Base-by-base conservation (phyloP, 2,329 filamentous ascomycete genomes). In the Botrytis elliptica region DNA sequence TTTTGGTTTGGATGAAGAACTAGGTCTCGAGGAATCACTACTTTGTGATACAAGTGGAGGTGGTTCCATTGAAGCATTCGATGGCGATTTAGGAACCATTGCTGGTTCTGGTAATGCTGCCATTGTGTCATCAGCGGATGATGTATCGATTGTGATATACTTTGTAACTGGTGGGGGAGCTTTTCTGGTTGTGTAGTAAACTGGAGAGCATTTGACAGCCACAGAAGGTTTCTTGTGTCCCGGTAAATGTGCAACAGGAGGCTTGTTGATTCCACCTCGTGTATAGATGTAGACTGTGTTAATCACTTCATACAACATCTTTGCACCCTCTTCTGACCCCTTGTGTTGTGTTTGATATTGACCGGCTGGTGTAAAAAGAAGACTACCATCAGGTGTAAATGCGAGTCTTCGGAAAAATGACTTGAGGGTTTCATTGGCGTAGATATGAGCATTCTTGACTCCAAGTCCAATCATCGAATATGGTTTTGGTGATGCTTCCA, bases 201-300 rank as follows among this genome's bases (percentile, higher is more conserved):
- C 84, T 0, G 96, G 96, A 22, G 95, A 99, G 81, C 96, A 99
- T 80, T 93, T 93, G 74, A 99, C 93, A 1, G 95, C 96, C 18
- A 99, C 93, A 0, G 96, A 98, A 0, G 96, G 96, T 83, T 99
- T 99, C 86, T 98, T 99, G 83, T 98, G 95, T 2, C 96, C 96
- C 0, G 96, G 96, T 10, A 99, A 87, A 83, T 98, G 96, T 10
- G 95, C 94, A 73, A 98, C 92, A 3, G 96, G 96, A 1, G 96
- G 94, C 82, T 97, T 98, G 84, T 98, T 98, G 80, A 99, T 94
- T 38, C 96, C 96, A 44, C 95, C 96, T 78, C 96, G 88, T 0
- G 95, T 98, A 83, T 99, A 99, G 71, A 99, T 96, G 83, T 99
- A 99, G 36, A 99, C 97, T 0, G 96, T 99, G 81, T 99, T 99